These are phyloP conservation scores for Hyphochytrium catenoides DNA, from an alignment of 352 stramenopile species.

Conservation along the genomic window DNA sequence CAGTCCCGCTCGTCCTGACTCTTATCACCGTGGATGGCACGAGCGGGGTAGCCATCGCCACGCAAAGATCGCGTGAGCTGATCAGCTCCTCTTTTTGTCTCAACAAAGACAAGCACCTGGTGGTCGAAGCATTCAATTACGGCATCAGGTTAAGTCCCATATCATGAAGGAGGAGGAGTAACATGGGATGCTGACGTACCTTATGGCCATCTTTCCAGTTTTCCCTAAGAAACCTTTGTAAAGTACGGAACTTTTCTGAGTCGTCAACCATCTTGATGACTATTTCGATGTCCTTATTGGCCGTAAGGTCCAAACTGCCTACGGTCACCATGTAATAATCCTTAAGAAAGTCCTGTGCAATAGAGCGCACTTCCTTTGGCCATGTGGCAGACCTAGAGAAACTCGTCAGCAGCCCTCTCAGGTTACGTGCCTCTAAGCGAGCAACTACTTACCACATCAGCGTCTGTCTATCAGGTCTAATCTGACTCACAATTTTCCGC, in stretches of 20 bases:
- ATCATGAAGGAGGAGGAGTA: too few species aligned
- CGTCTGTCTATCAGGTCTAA: slow-evolving; percentile 90
- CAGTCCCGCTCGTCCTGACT: slow-evolving; percentile 91
- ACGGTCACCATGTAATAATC: slow-evolving; percentile 91
- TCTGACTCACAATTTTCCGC: slow-evolving; percentile 88
- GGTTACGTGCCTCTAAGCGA: too few species aligned
- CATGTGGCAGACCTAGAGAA: slow-evolving; percentile 94
- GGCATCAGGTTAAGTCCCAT: too few species aligned
- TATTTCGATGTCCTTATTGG: slow-evolving; percentile 96
- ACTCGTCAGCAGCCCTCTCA: too few species aligned
- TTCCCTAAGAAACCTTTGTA: slow-evolving; percentile 48
- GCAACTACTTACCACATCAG: too few species aligned
- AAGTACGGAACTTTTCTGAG: slow-evolving; percentile 79
- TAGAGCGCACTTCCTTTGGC: slow-evolving; percentile 88
- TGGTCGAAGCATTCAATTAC: too few species aligned
- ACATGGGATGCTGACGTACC: too few species aligned
- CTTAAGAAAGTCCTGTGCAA: slow-evolving; percentile 91
- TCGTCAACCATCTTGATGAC: slow-evolving; percentile 87
- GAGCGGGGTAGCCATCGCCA: slow-evolving; percentile 75
- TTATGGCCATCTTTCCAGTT: slow-evolving; percentile 71
- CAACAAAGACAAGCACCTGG: slow-evolving; percentile 99
- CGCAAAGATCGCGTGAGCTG: slow-evolving; percentile 80
- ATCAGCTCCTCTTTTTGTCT: slow-evolving; percentile 96
- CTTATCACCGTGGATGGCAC: slow-evolving; percentile 98
- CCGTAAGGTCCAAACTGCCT: slow-evolving; percentile 82